A percentile compares a stretch with the other conserved stretches of the same genome.
These are phyloP conservation scores for Eucalyptus regnans DNA, from an alignment of 345 rosid species.

Conservation along the genomic window DNA sequence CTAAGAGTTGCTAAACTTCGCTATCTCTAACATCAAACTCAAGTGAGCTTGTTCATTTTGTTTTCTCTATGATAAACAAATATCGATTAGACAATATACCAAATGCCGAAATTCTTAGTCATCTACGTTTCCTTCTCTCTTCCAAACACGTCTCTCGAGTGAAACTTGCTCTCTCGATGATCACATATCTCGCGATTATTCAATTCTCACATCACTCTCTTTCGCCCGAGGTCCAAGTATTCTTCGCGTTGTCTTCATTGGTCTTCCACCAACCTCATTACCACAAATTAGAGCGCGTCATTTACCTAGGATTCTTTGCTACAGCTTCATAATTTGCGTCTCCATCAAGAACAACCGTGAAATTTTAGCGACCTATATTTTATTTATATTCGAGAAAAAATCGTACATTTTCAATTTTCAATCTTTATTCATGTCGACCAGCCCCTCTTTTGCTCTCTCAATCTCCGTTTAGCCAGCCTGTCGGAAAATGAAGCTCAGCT, in stretches of 20 bases:
- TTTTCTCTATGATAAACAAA: not conserved
- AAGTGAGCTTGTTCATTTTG: not conserved
- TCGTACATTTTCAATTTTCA: not conserved
- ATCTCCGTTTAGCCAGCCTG: not conserved
- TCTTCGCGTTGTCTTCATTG: not conserved
- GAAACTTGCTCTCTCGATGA: not conserved
- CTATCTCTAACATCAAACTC: not conserved
- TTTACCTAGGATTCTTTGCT: not conserved
- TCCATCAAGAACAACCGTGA: fast-evolving
- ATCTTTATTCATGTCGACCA: not conserved
- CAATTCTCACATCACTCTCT: not conserved
- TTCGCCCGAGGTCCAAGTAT: not conserved
- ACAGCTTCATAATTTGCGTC: not conserved
- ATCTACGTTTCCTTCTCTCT: not conserved
- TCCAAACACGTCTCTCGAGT: not conserved
- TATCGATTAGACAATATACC: not conserved
- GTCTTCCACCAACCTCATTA: not conserved
- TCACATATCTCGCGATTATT: not conserved
- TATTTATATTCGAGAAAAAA: not conserved
- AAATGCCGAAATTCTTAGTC: not conserved
- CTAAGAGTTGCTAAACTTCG: not conserved
- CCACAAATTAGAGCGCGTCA: not conserved
- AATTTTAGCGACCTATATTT: not conserved
- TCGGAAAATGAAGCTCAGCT: not conserved
- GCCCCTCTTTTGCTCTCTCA: not conserved